These are phyloP conservation scores for Agroathelia rolfsii DNA, from an alignment of 1,284 basidiomycete species.

Conservation along the genomic window DNA sequence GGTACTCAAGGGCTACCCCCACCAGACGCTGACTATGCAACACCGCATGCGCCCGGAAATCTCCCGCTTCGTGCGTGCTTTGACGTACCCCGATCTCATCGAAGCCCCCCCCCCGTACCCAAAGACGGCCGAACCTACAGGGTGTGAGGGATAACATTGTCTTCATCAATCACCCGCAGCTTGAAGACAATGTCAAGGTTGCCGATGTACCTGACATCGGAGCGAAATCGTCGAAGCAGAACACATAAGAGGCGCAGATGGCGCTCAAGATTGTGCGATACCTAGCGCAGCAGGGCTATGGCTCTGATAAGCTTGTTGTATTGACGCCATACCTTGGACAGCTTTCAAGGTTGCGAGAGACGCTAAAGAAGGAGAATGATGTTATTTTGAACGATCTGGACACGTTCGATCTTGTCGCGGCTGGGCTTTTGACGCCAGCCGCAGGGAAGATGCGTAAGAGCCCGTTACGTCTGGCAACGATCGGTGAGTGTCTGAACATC, in stretches of 20 bases:
- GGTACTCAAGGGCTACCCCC: constrained; percentile 51
- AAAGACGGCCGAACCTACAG: constrained; percentile 35
- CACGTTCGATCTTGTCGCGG: constrained; percentile 41
- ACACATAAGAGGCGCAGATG: constrained; percentile 49
- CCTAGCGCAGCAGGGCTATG: constrained; percentile 57
- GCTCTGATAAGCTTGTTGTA: constrained; percentile 44
- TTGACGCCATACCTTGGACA: constrained; percentile 63
- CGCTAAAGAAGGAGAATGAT: constrained; percentile 38
- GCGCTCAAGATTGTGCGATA: constrained; percentile 55
- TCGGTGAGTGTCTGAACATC: too few species aligned
- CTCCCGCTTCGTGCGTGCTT: constrained; percentile 40
- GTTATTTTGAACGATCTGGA: constrained; percentile 56
- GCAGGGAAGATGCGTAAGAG: constrained; percentile 26
- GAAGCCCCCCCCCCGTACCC: constrained; percentile 41
- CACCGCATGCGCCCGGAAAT: constrained; percentile 68
- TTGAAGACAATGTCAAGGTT: constrained; percentile 36
- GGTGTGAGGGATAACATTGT: constrained; percentile 49
- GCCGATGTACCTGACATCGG: constrained; percentile 34
- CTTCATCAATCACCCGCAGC: constrained; percentile 47
- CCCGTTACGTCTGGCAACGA: constrained; percentile 46
- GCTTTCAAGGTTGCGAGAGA: constrained; percentile 35
- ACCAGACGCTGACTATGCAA: constrained; percentile 41
- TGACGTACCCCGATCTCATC: constrained; percentile 54
- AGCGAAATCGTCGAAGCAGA: constrained; percentile 48
- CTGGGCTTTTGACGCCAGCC: constrained; percentile 35